Evolutionary conservation across 2,329 filamentous ascomycete genomes (phyloP).

Genomic region (Davidsoniella australis): DNA sequence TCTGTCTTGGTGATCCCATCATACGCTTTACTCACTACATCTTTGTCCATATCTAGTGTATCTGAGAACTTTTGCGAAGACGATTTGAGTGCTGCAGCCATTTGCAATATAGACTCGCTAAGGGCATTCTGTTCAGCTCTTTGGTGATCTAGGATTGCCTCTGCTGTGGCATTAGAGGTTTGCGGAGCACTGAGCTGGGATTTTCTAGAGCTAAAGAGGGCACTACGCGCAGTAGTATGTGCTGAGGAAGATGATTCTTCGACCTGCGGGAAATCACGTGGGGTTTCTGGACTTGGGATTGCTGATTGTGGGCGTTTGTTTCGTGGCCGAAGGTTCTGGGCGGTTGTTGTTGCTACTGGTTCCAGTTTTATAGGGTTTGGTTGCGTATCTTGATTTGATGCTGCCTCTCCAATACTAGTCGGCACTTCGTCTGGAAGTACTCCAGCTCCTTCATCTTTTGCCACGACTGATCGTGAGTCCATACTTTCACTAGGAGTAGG

Average conservation of each 20-base stretch:
- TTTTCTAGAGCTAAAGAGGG: conserved; percentile 10
- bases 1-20: conserved; percentile 64
- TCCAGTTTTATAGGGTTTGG: neutral
- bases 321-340: conserved; percentile 5
- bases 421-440: neutral
- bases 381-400: neutral
- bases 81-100: conserved; percentile 62
- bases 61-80: conserved; percentile 55
- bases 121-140: conserved; percentile 69
- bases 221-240: conserved; percentile 4
- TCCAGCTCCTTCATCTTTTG: neutral
- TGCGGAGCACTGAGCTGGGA: conserved; percentile 21
- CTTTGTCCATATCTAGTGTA: conserved; percentile 55
- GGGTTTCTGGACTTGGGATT: neutral
- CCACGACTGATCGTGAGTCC: conserved; percentile 19
- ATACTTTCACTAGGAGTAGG: conserved; percentile 37
- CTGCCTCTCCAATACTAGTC: neutral
- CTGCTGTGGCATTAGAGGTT: conserved; percentile 36
- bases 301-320: neutral
- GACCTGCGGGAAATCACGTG: neutral
- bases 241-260: conserved; percentile 10
- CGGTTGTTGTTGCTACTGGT: neutral
- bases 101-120: conserved; percentile 61
- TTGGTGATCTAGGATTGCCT: conserved; percentile 60
- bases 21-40: conserved; percentile 52